Evolutionary conservation across 352 stramenopile genomes (phyloP).

Genomic region (Globisporangium barbulae): DNA sequence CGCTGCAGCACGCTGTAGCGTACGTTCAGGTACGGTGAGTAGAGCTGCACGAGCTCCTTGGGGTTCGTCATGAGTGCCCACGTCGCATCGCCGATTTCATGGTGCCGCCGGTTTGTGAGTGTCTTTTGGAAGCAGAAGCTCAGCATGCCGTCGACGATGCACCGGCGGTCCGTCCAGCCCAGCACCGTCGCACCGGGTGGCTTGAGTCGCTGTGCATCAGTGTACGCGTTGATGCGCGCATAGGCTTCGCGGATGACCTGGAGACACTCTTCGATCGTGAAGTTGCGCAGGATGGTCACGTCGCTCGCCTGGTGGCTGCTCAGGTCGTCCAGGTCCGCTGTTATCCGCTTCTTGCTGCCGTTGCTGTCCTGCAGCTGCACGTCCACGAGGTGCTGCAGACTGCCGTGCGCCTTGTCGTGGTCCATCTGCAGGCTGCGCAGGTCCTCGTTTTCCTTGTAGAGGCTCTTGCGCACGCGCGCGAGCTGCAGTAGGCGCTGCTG

Average conservation of each 20-base stretch:
- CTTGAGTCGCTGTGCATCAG: conserved; percentile 34
- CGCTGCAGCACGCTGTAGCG: conserved; percentile 31
- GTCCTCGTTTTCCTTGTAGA: conserved; percentile 48
- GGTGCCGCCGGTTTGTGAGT: conserved; percentile 25
- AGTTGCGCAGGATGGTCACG: conserved; percentile 32
- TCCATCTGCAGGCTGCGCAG: conserved; percentile 31
- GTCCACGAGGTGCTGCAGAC: conserved; percentile 44
- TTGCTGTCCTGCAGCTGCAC: conserved; percentile 27
- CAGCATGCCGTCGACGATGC: conserved; percentile 24
- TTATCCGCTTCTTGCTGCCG: conserved; percentile 15
- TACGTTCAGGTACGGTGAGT: conserved; percentile 44
- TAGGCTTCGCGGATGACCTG: conserved; percentile 39
- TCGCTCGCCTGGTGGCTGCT: conserved; percentile 21
- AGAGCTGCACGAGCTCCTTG: conserved; percentile 26
- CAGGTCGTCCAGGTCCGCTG: conserved; percentile 6
- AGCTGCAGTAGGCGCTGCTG: conserved; percentile 27
- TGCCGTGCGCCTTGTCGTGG: conserved; percentile 43
- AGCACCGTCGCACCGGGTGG: conserved; percentile 30
- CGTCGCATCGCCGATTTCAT: conserved; percentile 25
- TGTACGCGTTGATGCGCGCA: conserved; percentile 29
- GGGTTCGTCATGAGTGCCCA: conserved; percentile 31
- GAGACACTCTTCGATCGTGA: conserved; percentile 42
- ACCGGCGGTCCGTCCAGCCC: conserved; percentile 39
- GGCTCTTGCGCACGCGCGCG: conserved; percentile 27
- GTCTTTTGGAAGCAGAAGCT: conserved; percentile 43